phyloP scores from a whole-genome alignment of 345 rosid species.

The Dimocarpus longan region DNA sequence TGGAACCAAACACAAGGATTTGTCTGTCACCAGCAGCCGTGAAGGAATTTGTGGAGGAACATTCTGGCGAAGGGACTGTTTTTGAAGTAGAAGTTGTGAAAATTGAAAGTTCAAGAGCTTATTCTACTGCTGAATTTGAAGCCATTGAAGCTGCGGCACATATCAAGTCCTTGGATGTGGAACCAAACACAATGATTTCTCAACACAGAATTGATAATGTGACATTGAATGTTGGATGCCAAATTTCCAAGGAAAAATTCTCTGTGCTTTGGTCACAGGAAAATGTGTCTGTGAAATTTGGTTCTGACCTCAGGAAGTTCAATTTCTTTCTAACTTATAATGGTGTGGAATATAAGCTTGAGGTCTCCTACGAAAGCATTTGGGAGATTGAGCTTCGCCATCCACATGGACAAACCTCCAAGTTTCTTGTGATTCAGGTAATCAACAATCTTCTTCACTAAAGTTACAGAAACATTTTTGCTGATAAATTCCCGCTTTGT shows the following conservation, averaged over 20 bases:
- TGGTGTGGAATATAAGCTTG: constrained; percentile 38
- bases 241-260: constrained; percentile 30
- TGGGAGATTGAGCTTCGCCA: constrained; percentile 41
- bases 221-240: constrained; percentile 45
- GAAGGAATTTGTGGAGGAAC: constrained; percentile 32
- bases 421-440: constrained; percentile 52
- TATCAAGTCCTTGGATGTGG: constrained; percentile 17
- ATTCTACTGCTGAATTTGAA: constrained; percentile 44
- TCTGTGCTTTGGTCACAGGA: constrained; percentile 34
- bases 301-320: constrained; percentile 32
- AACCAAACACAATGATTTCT: constrained; percentile 30
- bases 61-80: constrained; percentile 33
- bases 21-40: constrained; percentile 19
- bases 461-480: background rate
- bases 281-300: constrained; percentile 36
- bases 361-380: constrained; percentile 46
- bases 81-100: constrained; percentile 35
- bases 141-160: constrained; percentile 26
- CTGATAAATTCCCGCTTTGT: background rate
- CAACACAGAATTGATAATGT: constrained; percentile 22
- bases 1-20: no score
- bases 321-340: constrained; percentile 27
- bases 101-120: constrained; percentile 15
- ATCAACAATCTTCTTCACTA: background rate
- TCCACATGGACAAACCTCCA: constrained; percentile 16